Percentiles rank a stretch among this genome's conserved stretches.
phyloP scores from a whole-genome alignment of 2,329 filamentous ascomycete genomes.

The Fusarium odoratissimum region DNA sequence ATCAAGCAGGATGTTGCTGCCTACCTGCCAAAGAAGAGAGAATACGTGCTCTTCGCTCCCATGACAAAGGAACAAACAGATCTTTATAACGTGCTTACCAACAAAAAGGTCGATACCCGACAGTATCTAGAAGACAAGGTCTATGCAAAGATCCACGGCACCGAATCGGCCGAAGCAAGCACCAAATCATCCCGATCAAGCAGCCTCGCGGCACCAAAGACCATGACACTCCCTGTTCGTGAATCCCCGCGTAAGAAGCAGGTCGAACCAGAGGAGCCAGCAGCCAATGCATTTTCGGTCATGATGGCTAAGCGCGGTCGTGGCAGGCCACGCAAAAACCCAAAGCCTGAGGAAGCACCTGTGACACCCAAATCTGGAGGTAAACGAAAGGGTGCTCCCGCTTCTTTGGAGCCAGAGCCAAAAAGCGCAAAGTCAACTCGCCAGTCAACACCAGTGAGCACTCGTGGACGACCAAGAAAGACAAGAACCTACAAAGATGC shows the following conservation, averaged over 20 bases:
- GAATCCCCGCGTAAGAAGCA: slow-evolving; percentile 52
- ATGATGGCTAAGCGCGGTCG: slow-evolving; percentile 62
- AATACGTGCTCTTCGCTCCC: slow-evolving; percentile 95
- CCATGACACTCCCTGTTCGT: slow-evolving; percentile 50
- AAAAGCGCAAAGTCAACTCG: slow-evolving; percentile 84
- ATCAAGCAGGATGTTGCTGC: slow-evolving; percentile 95
- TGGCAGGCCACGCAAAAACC: slow-evolving; percentile 40
- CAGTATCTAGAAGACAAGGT: slow-evolving; percentile 87
- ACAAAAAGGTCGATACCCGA: slow-evolving; percentile 70
- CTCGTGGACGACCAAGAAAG: slow-evolving; percentile 63
- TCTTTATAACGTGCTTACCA: slow-evolving; percentile 76
- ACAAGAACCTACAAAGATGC: slow-evolving; percentile 63
- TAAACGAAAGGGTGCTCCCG: slow-evolving; percentile 51
- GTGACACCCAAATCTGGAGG: slow-evolving; percentile 36
- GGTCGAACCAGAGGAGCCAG: slow-evolving; percentile 31
- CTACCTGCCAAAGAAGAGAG: slow-evolving; percentile 92
- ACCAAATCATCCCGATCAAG: slow-evolving; percentile 53
- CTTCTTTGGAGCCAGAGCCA: slow-evolving; percentile 50
- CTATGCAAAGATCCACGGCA: slow-evolving; percentile 65
- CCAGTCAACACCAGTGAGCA: slow-evolving; percentile 76
- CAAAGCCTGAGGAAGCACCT: slow-evolving; percentile 36
- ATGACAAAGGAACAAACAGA: slow-evolving; percentile 92
- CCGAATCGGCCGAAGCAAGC: slow-evolving; percentile 48
- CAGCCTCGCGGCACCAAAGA: slow-evolving; percentile 44
- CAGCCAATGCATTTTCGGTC: slow-evolving; percentile 62